Conservation (phyloP, 2,329 filamentous ascomycete genomes). For the Lasiodiplodia theobromae region DNA sequence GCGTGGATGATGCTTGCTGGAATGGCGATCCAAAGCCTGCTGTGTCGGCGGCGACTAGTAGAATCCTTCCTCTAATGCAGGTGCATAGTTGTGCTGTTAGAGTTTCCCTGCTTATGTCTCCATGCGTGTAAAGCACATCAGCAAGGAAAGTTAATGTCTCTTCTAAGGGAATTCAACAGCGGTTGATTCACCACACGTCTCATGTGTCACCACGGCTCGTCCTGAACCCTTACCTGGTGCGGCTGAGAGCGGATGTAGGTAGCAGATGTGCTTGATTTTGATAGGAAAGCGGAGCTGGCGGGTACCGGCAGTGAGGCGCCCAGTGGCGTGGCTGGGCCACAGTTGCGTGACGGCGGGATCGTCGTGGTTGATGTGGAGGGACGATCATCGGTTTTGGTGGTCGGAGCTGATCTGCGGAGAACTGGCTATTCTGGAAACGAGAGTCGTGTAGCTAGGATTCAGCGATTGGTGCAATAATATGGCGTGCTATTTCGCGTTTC, state of each 20-base stretch:
- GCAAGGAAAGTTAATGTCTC: constrained; percentile 15
- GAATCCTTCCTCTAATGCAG: constrained; percentile 2
- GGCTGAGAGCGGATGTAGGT: neutral
- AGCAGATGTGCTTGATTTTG: neutral
- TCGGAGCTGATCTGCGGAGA: constrained; percentile 20
- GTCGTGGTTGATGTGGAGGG: constrained; percentile 19
- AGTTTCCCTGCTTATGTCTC: neutral
- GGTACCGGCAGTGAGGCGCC: constrained; percentile 4
- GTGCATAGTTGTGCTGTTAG: constrained; percentile 7
- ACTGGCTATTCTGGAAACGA: constrained; percentile 25
- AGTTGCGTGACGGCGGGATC: constrained; percentile 16
- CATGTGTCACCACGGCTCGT: constrained; percentile 21
- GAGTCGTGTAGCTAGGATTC: neutral
- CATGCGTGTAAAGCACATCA: neutral
- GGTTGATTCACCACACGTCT: constrained; percentile 23
- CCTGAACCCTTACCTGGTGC: constrained; percentile 1
- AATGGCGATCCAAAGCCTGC: constrained; percentile 2
- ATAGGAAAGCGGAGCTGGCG: neutral
- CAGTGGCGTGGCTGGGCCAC: neutral
- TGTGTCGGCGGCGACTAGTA: constrained; percentile 7
- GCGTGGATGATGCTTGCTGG: constrained; percentile 18
- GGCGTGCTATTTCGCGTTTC: constrained; percentile 23
- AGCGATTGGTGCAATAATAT: constrained; percentile 23
- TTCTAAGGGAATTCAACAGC: constrained; percentile 3
- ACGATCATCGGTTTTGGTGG: constrained; percentile 13